Percentiles rank a stretch among this genome's conserved stretches.
These are phyloP conservation scores for Rhizophora apiculata DNA, from an alignment of 345 rosid species.

Conservation along the genomic window DNA sequence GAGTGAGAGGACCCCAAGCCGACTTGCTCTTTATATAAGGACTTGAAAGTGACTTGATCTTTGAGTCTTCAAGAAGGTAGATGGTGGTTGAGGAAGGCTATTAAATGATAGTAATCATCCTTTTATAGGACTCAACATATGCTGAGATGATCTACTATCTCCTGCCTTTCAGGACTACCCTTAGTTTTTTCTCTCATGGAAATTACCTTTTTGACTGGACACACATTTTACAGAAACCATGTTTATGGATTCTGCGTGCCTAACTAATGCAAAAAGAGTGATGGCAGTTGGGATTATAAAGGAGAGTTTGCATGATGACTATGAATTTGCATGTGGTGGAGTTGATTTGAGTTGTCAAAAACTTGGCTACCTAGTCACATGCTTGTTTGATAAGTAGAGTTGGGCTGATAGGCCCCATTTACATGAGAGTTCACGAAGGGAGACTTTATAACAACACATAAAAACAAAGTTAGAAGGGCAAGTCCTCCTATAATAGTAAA, in stretches of 20 bases:
- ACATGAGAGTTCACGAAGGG: too few relatives aligned
- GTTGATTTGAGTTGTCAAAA: neutral
- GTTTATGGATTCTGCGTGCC: neutral
- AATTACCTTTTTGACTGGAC: neutral
- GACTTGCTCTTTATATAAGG: conserved; percentile 18
- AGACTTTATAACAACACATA: too few relatives aligned
- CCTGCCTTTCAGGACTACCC: neutral
- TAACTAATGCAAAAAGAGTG: conserved; percentile 3
- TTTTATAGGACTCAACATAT: neutral
- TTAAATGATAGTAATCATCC: conserved; percentile 31
- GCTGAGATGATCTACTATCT: neutral
- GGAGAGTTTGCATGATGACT: neutral
- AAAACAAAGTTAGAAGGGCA: too few relatives aligned
- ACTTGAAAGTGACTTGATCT: neutral
- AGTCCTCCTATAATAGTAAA: too few relatives aligned
- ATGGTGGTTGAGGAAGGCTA: conserved; percentile 34
- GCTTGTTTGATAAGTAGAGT: neutral
- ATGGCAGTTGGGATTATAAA: conserved; percentile 14
- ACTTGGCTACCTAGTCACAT: conserved; percentile 3
- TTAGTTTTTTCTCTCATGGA: neutral
- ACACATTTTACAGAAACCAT: neutral
- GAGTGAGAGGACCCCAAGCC: conserved; percentile 1
- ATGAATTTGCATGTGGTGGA: conserved; percentile 21
- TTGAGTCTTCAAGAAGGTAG: conserved; percentile 25
- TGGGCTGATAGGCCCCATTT: too few relatives aligned